These are phyloP conservation scores for Quercus ilex DNA, from an alignment of 306 rosid species.

Conservation along the genomic window DNA sequence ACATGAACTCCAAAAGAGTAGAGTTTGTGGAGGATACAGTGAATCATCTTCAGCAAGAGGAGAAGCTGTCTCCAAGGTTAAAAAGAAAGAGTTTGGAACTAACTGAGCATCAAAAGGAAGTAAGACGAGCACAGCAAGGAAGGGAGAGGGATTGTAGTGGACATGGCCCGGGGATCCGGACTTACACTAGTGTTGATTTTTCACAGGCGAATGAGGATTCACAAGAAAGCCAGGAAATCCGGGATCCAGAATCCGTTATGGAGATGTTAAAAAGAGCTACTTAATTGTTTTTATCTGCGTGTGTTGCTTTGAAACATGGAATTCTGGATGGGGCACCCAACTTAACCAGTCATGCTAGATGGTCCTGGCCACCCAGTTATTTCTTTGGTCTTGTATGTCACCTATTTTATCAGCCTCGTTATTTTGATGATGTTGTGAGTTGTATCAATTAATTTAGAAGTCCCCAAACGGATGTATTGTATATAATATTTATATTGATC, in stretches of 20 bases:
- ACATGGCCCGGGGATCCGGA: slow-evolving; percentile 71
- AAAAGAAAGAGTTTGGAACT: slow-evolving; percentile 32
- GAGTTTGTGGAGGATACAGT: slow-evolving; percentile 31
- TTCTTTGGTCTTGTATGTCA: too few relatives aligned
- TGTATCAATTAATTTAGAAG: background rate
- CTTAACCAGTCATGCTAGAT: background rate
- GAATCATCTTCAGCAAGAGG: slow-evolving; percentile 20
- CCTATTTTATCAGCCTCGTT: background rate
- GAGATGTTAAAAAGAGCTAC: slow-evolving; percentile 39
- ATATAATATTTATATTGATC: background rate
- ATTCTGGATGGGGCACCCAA: background rate
- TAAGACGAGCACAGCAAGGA: slow-evolving; percentile 74
- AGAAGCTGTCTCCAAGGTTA: slow-evolving; percentile 17
- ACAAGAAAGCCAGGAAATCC: slow-evolving; percentile 53
- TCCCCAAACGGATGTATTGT: background rate
- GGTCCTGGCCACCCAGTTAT: background rate
- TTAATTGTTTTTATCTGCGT: slow-evolving; percentile 16
- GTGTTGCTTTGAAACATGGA: background rate
- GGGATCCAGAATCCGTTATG: slow-evolving; percentile 54
- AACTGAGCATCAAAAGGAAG: slow-evolving; percentile 74
- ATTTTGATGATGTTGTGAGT: background rate
- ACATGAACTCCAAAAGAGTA: slow-evolving; percentile 59
- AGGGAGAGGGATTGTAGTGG: slow-evolving; percentile 58
- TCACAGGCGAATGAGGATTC: slow-evolving; percentile 61
- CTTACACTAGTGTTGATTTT: slow-evolving; percentile 67